Percentiles rank a stretch among this genome's conserved stretches.
These are phyloP conservation scores for Colletotrichum spaethianum DNA, from an alignment of 2,329 filamentous ascomycete species.

Conservation along the genomic window DNA sequence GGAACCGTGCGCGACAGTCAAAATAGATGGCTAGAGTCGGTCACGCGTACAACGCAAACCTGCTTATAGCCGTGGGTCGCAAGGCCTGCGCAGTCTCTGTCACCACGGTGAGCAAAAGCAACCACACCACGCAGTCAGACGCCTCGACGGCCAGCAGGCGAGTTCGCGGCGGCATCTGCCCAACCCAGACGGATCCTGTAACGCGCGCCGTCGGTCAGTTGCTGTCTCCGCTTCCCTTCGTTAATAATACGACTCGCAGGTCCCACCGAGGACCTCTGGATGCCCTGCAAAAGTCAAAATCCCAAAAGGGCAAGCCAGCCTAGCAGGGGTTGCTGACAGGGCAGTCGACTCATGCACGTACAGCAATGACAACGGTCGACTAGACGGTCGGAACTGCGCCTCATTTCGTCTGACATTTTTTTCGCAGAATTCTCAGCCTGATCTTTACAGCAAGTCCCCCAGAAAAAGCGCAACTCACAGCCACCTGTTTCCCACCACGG, in stretches of 20 bases:
- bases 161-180: not conserved
- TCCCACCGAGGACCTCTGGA: not conserved
- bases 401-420: constrained; percentile 38
- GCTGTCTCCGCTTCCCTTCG: constrained; percentile 13
- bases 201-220: constrained; percentile 1
- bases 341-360: constrained; percentile 39
- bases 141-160: not conserved
- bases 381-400: constrained; percentile 37
- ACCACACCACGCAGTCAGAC: constrained; percentile 28
- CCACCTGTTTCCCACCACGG: constrained; percentile 36
- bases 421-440: constrained; percentile 21
- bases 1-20: constrained; percentile 4
- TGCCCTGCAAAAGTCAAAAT: constrained; percentile 39
- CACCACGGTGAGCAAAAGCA: constrained; percentile 28
- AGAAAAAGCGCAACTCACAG: constrained; percentile 30
- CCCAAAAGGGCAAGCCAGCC: constrained; percentile 37
- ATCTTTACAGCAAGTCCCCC: constrained; percentile 36
- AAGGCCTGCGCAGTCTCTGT: constrained; percentile 13
- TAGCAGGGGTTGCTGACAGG: constrained; percentile 35
- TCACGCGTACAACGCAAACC: constrained; percentile 12
- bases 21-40: constrained; percentile 7
- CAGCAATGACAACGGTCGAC: constrained; percentile 37
- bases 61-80: constrained; percentile 10
- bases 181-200: not conserved
- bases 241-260: constrained; percentile 1